Conservation (phyloP, 768 basidiomycete species). For the Lepiota venenata region DNA sequence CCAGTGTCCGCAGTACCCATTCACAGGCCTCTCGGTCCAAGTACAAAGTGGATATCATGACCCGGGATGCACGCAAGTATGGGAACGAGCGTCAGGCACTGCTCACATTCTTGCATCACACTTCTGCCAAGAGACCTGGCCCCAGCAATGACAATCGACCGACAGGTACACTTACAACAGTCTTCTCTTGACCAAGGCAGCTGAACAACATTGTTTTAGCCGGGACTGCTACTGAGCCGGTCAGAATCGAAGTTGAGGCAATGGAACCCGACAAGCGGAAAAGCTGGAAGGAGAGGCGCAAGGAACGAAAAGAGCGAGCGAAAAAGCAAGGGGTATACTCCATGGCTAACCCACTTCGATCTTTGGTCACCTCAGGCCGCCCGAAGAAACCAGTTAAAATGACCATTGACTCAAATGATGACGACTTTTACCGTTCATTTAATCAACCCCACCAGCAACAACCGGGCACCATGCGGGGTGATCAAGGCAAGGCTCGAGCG, state of each 20-base stretch:
- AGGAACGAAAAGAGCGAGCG: constrained; percentile 4
- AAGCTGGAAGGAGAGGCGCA: constrained; percentile 7
- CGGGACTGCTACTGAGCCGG: constrained; percentile 2
- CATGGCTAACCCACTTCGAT: constrained; percentile 7
- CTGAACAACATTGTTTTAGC: not conserved
- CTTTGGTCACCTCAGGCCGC: constrained; percentile 5
- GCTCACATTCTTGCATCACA: constrained; percentile 30
- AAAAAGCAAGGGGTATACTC: constrained; percentile 9
- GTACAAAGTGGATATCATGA: constrained; percentile 34
- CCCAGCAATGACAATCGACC: not conserved
- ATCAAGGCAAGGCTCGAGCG: not conserved
- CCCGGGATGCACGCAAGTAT: constrained; percentile 29
- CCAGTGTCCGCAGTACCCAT: not conserved
- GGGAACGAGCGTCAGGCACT: constrained; percentile 34
- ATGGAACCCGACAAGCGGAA: constrained; percentile 2
- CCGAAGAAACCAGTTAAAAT: constrained; percentile 5
- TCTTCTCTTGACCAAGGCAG: not conserved
- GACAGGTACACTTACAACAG: not conserved
- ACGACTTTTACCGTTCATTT: constrained; percentile 10
- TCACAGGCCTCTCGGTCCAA: constrained; percentile 4
- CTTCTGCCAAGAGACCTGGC: not conserved
- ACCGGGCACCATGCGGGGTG: not conserved
- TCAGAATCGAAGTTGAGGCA: constrained; percentile 2
- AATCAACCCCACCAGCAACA: not conserved
- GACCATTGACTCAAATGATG: constrained; percentile 4